Percentiles rank a stretch among this genome's conserved stretches.
Evolutionary conservation across 2,329 filamentous ascomycete genomes (phyloP).

Genomic region (Alternaria sp.): DNA sequence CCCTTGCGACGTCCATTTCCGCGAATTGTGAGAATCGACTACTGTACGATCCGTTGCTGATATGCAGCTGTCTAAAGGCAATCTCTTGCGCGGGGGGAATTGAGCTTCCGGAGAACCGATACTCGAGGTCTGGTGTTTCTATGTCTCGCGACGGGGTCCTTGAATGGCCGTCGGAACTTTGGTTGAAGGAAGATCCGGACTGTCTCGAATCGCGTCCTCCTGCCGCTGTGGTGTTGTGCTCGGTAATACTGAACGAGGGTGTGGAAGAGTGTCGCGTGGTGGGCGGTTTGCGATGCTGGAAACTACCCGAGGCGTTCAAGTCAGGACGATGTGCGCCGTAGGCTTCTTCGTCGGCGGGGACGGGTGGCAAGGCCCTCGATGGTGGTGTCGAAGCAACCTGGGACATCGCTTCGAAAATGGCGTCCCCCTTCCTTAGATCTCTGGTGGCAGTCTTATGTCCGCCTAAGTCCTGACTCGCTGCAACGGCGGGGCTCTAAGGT

Average conservation of each 20-base stretch:
- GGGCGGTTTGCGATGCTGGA: slow-evolving; percentile 38
- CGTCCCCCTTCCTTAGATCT: slow-evolving; percentile 9
- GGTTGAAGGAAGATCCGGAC: slow-evolving; percentile 43
- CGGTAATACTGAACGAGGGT: slow-evolving; percentile 44
- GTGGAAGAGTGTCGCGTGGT: slow-evolving; percentile 31
- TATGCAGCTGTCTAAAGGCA: slow-evolving; percentile 46
- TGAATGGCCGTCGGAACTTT: slow-evolving; percentile 47
- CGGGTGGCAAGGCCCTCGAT: slow-evolving; percentile 35
- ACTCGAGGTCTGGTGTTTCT: slow-evolving; percentile 41
- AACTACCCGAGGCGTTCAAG: slow-evolving; percentile 31
- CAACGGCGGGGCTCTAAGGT: slow-evolving; percentile 19
- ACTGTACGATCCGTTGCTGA: slow-evolving; percentile 42
- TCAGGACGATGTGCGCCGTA: slow-evolving; percentile 18
- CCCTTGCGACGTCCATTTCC: slow-evolving; percentile 40
- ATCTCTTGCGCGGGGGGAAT: slow-evolving; percentile 44
- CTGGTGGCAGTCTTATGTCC: slow-evolving; percentile 17
- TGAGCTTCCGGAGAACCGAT: slow-evolving; percentile 33
- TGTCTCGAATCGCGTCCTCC: slow-evolving; percentile 45
- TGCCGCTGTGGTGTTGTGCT: slow-evolving; percentile 39
- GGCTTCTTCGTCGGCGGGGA: slow-evolving; percentile 30
- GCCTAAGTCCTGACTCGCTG: slow-evolving; percentile 26
- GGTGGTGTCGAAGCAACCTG: slow-evolving; percentile 33
- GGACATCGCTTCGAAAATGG: slow-evolving; percentile 36
- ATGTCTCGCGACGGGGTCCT: slow-evolving; percentile 48
- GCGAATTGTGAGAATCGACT: slow-evolving; percentile 45